Conservation (phyloP, 345 rosid species). For the Ailanthus altissimus region DNA sequence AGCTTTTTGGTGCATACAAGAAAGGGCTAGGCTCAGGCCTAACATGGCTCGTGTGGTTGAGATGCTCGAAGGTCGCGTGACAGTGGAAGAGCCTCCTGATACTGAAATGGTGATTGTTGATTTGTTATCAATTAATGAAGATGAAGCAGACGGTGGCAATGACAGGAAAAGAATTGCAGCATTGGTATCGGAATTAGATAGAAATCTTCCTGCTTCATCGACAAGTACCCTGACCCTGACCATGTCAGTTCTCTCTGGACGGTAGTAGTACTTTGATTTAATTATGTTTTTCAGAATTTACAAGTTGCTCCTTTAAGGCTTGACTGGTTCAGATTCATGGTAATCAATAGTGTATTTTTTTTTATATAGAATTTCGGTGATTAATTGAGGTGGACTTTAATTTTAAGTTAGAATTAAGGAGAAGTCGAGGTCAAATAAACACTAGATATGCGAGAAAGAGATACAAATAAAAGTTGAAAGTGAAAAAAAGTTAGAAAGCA, state of each 20-base stretch:
- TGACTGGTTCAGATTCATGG: too few species aligned
- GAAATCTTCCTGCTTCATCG: constrained; percentile 27
- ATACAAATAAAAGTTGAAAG: too few species aligned
- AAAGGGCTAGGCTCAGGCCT: constrained; percentile 63
- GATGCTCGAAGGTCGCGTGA: constrained; percentile 75
- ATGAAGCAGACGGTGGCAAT: constrained; percentile 6
- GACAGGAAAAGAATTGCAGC: constrained; percentile 25
- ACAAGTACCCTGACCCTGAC: constrained; percentile 48
- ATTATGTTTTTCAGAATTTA: neutral
- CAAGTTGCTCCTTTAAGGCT: neutral
- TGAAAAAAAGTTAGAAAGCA: too few species aligned
- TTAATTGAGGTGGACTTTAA: too few species aligned
- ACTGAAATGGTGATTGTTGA: constrained; percentile 67
- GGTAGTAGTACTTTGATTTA: constrained; percentile 34
- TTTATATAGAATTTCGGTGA: neutral
- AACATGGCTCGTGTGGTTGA: constrained; percentile 67
- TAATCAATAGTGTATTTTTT: neutral
- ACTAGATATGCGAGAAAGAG: too few species aligned
- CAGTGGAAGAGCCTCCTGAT: constrained; percentile 70
- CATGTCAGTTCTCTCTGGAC: constrained; percentile 60
- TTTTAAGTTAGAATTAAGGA: too few species aligned
- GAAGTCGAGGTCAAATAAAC: too few species aligned
- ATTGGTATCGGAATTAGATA: constrained; percentile 24
- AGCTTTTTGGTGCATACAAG: constrained; percentile 93
- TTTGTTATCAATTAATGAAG: constrained; percentile 54